Conservation (phyloP, 1,284 basidiomycete genomes). For the Schizophyllum commune region DNA sequence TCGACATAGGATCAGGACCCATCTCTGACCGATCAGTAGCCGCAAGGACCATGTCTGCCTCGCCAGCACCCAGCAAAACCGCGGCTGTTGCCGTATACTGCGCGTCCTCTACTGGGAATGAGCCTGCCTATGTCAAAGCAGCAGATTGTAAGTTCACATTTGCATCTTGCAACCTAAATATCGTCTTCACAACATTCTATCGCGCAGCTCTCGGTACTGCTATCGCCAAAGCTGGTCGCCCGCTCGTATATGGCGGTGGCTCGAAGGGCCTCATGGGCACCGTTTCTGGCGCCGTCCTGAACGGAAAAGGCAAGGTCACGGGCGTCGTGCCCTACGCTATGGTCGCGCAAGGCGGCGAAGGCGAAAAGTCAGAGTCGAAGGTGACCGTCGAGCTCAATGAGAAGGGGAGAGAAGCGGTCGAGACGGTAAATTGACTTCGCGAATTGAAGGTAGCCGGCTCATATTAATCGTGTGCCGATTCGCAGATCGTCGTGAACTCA, state of each 20-base stretch:
- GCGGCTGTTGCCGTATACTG: conserved; percentile 70
- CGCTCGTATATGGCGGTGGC: conserved; percentile 86
- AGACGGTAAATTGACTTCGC: not conserved
- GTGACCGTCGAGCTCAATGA: conserved; percentile 30
- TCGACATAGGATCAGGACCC: not conserved
- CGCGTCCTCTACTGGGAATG: conserved; percentile 63
- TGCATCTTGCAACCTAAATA: not conserved
- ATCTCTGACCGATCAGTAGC: not conserved
- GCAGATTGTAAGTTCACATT: conserved; percentile 54
- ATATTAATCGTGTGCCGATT: not conserved
- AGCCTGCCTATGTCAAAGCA: conserved; percentile 56
- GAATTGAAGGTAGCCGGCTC: conserved; percentile 3
- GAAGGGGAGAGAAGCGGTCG: conserved; percentile 36
- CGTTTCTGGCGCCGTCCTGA: conserved; percentile 63
- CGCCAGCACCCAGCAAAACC: not conserved
- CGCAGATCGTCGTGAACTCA: conserved; percentile 57
- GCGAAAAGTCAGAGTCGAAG: conserved; percentile 32
- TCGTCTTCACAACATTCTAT: conserved; percentile 2
- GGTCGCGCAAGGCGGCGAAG: conserved; percentile 55
- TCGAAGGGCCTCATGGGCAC: conserved; percentile 82
- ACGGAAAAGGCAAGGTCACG: conserved; percentile 68
- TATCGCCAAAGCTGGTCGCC: conserved; percentile 54
- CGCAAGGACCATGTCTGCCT: not conserved
- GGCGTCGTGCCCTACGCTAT: conserved; percentile 80
- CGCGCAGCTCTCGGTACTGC: conserved; percentile 65